Conservation (phyloP, 371 early-diverging fungal genomes). For the Mortierella sp. region DNA sequence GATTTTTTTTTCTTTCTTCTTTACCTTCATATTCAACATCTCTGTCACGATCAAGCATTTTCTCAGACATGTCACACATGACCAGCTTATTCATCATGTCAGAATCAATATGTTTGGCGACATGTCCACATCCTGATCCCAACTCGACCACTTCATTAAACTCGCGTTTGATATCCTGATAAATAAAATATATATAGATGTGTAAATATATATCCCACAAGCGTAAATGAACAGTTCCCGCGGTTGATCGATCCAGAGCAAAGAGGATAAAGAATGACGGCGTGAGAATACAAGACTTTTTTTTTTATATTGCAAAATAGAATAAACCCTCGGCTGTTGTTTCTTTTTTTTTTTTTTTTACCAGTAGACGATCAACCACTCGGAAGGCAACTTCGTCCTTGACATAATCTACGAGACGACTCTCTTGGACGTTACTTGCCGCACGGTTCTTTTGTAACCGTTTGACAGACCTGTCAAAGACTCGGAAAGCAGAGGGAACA, state of each 20-base stretch:
- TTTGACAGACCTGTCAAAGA: conserved; percentile 84
- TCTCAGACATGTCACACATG: conserved; percentile 90
- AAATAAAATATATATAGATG: no score
- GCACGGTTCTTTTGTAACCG: conserved; percentile 83
- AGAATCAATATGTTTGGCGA: conserved; percentile 81
- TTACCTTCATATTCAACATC: conserved; percentile 71
- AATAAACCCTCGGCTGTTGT: no score
- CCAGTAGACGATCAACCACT: conserved; percentile 89
- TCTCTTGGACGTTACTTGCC: conserved; percentile 64
- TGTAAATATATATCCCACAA: neutral
- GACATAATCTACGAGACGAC: conserved; percentile 90
- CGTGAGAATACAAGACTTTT: no score
- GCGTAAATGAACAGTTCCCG: conserved; percentile 4
- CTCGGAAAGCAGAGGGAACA: conserved; percentile 62
- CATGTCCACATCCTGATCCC: conserved; percentile 91
- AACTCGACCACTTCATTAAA: conserved; percentile 89
- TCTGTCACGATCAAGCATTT: conserved; percentile 74
- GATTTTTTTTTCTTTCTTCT: neutral
- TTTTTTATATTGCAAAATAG: neutral
- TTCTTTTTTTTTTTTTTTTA: conserved; percentile 44
- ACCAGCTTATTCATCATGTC: conserved; percentile 85
- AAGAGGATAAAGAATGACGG: no score
- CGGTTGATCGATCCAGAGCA: no score
- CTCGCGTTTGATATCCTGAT: conserved; percentile 85
- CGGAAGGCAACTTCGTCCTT: conserved; percentile 91